Evolutionary conservation across 306 rosid genomes (phyloP).

Genomic region (Lithocarpus polystachyus): DNA sequence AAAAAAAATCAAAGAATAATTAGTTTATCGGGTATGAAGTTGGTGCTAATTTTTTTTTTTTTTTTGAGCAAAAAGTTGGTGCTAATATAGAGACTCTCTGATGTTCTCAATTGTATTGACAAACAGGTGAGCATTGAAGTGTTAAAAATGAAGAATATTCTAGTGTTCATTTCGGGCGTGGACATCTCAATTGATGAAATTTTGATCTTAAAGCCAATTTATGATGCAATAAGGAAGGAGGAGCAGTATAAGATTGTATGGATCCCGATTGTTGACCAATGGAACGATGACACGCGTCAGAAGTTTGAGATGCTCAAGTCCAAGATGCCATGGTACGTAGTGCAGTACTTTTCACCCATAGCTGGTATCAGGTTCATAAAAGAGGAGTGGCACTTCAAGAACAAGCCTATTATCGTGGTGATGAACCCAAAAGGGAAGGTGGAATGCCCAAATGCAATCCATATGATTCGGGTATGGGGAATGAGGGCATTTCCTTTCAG

Average conservation of each 20-base stretch:
- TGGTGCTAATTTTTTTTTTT: too few relatives aligned
- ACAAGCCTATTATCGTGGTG: conserved; percentile 34
- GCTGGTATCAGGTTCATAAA: conserved; percentile 25
- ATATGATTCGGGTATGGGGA: conserved; percentile 28
- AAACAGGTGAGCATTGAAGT: conserved; percentile 9
- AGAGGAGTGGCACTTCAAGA: conserved; percentile 36
- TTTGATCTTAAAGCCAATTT: conserved; percentile 4
- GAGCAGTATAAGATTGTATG: conserved; percentile 34
- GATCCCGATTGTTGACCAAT: conserved; percentile 34
- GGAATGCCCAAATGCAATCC: conserved; percentile 25
- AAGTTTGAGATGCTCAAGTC: conserved; percentile 7
- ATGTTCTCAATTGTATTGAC: neutral
- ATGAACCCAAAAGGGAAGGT: conserved; percentile 24
- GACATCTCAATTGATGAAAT: conserved; percentile 33
- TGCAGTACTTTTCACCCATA: conserved; percentile 9
- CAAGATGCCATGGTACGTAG: conserved; percentile 34
- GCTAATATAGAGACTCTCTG: too few relatives aligned
- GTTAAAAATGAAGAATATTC: conserved; percentile 2
- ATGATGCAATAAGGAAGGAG: conserved; percentile 17
- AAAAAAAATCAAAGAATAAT: too few relatives aligned
- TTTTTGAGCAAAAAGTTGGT: too few relatives aligned
- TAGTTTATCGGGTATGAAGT: too few relatives aligned
- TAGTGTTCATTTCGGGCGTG: neutral
- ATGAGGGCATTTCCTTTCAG: conserved; percentile 27
- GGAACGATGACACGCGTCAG: conserved; percentile 7